Base-by-base conservation (phyloP, 2,329 filamentous ascomycete genomes). In the Knufia fluminis region DNA sequence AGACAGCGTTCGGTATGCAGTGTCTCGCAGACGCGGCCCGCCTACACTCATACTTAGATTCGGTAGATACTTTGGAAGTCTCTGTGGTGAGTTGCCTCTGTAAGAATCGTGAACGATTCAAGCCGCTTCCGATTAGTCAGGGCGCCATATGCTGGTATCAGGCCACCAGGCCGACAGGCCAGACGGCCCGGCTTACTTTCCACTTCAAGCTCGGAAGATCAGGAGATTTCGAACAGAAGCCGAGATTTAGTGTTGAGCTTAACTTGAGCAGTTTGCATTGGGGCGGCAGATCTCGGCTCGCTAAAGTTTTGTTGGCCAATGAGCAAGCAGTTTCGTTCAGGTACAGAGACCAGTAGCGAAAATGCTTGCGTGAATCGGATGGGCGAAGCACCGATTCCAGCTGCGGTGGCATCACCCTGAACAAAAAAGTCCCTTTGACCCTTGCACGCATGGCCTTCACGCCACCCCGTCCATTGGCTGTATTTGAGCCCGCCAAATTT, bases 401-500 rank as follows among this genome's bases (percentile, higher is more conserved):
- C 26, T 35, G 24, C 10, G 19, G 42, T 45, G 42, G 42, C 28
- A 45, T 45, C 42, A 45, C 42, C 23, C 28, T 32, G 26, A 19
- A 16, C 14, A 45, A 45, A 45, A 45, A 45, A 45, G 42, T 44
- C 24, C 41, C 22, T 44, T 10, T 8, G 17, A 23, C 14, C 28
- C 42, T 45, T 4, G 42, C 20, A 14, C 14, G 16, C 4, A 16
- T 19, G n/a, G n/a, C 8, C 3, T 45, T 45, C 42, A 45, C 42
- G 42, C 42, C 42, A 45, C 42, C 19, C 24, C 38, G 17, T 35
- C 26, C 4, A 45, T 45, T 45, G 42, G 42, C 19, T 45, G 28
- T 19, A 19, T 33, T n/a, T 17, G 16, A 28, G 14, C 28, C 42
- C 6, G 26, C 26, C 23, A 35, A 43, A 6, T 45, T 35, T 23